Evolutionary conservation across 2,329 filamentous ascomycete genomes (phyloP).

Genomic region (Chaetoscypha palmicola): DNA sequence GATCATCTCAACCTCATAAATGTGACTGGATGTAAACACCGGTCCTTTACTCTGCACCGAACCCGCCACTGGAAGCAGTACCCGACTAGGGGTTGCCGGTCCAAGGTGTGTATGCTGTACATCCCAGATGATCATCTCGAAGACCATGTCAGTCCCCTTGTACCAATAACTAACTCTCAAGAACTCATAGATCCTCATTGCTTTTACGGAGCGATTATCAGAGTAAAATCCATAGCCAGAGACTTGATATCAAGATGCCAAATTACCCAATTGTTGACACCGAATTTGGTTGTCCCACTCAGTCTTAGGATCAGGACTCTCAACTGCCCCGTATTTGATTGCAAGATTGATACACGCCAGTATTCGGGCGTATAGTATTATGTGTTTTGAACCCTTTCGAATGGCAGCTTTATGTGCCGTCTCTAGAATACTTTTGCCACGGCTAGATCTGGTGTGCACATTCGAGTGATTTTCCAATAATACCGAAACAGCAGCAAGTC

Average conservation of each 20-base stretch:
- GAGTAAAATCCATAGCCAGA: not conserved
- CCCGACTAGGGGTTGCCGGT: too few species aligned
- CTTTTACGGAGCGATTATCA: too few species aligned
- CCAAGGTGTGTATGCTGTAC: too few species aligned
- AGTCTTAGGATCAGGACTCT: not conserved
- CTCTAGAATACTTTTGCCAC: too few species aligned
- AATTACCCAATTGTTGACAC: not conserved
- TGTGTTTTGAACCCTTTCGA: not conserved
- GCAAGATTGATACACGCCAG: conserved; percentile 3
- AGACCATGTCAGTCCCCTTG: too few species aligned
- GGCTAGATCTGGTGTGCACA: conserved; percentile 4
- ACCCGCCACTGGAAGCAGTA: too few species aligned
- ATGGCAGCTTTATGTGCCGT: not conserved
- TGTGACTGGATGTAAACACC: too few species aligned
- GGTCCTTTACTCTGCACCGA: too few species aligned
- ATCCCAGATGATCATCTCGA: too few species aligned
- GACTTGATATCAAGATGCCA: not conserved
- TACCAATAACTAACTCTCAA: too few species aligned
- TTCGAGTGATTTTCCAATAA: conserved; percentile 4
- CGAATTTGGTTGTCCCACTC: conserved; percentile 4
- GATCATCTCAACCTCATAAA: too few species aligned
- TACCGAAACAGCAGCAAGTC: not conserved
- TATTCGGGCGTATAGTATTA: not conserved
- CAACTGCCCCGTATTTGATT: not conserved
- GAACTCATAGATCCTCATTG: too few species aligned